Evolutionary conservation across 768 basidiomycete genomes (phyloP), one percentile per base, ranked within the genome.

Genomic region (Gloeopeniophorella convolvens): DNA sequence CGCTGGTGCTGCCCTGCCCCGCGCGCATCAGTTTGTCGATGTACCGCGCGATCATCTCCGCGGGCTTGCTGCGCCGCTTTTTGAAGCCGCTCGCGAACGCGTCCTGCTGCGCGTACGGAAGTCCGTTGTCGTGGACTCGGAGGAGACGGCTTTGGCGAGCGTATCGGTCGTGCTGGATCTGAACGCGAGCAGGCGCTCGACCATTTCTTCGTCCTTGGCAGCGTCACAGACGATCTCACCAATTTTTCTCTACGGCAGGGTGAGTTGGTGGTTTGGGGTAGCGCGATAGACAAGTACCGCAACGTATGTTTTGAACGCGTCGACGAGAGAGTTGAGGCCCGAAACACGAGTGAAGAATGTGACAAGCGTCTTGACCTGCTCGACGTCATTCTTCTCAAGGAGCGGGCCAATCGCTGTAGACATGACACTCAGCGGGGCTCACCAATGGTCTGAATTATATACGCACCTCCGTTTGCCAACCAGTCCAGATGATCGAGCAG

Each of bases 41-140:
- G 64, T 91, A 80, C 63, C 88, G 91, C 13, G 96, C 96, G 46
- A 94, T 85, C 79, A 92, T 83, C 66, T 95, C 92, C 0, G 93
- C 91, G 6, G 91, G 90, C 61, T 89, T 92, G 61, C 80, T 83
- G 24, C 82, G 76, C 35, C 85, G 78, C 2, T 77, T 73, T 63
- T 82, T 83, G 71, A 93, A 92, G 20, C 85, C 89, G 24, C 60
- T 68, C 3, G 74, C 66, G 65, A 94, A 93, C 0, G 85, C 85
- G 47, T 89, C 85, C 1, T 70, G 70, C 10, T 85, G 69, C 1
- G 85, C 85, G 52, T 89, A 85, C 4, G 57, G 62, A 88, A 88
- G 4, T 79, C 74, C 42, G 72, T 64, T 16, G 42, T 61, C 50
- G 21, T 49, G 27, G 13, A 58, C 37, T 58, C 63, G 57, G 41